phyloP scores from a whole-genome alignment of 225 moss, liverwort and hornwort species.

The Physcomitrellopsis africana region DNA sequence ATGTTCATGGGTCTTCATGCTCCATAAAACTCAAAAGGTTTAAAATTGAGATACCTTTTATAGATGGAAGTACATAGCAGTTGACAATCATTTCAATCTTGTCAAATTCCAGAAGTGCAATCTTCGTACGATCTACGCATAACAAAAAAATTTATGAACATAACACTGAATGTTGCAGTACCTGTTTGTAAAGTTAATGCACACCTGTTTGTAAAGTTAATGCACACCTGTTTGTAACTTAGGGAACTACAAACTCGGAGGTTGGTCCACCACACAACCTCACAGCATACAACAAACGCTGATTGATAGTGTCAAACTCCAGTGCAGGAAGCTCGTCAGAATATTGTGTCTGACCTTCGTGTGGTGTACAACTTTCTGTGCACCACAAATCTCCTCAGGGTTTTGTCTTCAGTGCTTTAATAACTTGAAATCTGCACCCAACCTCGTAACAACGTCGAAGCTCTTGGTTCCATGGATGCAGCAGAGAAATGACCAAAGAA shows the following conservation, averaged over 20 bases:
- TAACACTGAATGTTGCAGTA: slow-evolving; percentile 21
- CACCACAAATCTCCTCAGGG: slow-evolving; percentile 16
- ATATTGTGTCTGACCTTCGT: background rate
- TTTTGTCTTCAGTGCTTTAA: background rate
- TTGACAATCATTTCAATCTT: background rate
- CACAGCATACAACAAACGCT: background rate
- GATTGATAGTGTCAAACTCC: slow-evolving; percentile 16
- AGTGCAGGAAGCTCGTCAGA: slow-evolving; percentile 7
- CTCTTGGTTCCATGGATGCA: slow-evolving; percentile 1
- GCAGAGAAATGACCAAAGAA: background rate
- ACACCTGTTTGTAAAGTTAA: slow-evolving; percentile 14
- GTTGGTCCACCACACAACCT: slow-evolving; percentile 16
- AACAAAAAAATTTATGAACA: slow-evolving; percentile 24
- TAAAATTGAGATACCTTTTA: too few species aligned
- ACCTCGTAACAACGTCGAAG: slow-evolving; percentile 6
- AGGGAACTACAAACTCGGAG: slow-evolving; percentile 8
- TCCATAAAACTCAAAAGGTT: too few species aligned
- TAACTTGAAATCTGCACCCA: slow-evolving; percentile 7
- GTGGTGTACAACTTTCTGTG: background rate
- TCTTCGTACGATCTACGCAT: slow-evolving; percentile 15
- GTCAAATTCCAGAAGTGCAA: background rate
- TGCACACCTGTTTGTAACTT: slow-evolving; percentile 1
- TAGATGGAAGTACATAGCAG: too few species aligned
- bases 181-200: slow-evolving; percentile 17
- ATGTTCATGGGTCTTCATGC: too few species aligned